Base-by-base conservation (phyloP, 805 yeast species). In the Starmerella floricola region DNA sequence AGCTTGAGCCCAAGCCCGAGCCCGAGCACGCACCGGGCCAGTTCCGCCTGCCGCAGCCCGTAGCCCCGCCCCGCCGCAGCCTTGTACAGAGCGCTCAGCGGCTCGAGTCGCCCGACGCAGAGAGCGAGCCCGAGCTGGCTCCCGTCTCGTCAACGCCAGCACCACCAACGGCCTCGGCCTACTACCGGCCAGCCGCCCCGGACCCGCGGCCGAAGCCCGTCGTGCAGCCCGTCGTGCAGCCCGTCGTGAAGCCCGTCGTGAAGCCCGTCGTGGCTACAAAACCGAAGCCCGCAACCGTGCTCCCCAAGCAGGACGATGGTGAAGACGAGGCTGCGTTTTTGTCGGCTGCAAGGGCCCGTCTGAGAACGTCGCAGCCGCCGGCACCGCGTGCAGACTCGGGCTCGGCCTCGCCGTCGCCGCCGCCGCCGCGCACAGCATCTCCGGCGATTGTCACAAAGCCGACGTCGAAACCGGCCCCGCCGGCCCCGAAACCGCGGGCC, bases 31-130 rank as follows among this genome's bases (percentile, higher is more conserved):
- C 17, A 23, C 18, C 36, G 12, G 26, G 40, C 8, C 40, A 20
- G 30, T 36, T 36, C 21, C 40, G 44, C 15, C 27, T 34, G 26
- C 38, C 42, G 4, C 18, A n/a, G 19, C 42, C 42, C 15, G 29
- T 20, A 28, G 34, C 45, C 6, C 15, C 39, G 15, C 38, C 36
- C n/a, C 43, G 44, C 10, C 36, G 47, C 17, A 34, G 42, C 16
- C 44, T 43, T 17, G 52, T 48, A 13, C 41, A 36, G 15, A 46
- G 48, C 24, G 52, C 48, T 11, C 52, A 43, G 34, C 37, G 40
- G 12, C n/a, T 40, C 8, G 36, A 28, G n/a, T 17, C 20, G 6
- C 21, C 20, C 8, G 30, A 19, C 2, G 2, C 38, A 8, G 23
- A 24, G 12, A 19, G n/a, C n/a, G 40, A 16, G n/a, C 10, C n/a